Evolutionary conservation across 2,329 filamentous ascomycete species (phyloP), one percentile per base, ranked within the genome.

Genomic region (Trichoderma endophyticum): DNA sequence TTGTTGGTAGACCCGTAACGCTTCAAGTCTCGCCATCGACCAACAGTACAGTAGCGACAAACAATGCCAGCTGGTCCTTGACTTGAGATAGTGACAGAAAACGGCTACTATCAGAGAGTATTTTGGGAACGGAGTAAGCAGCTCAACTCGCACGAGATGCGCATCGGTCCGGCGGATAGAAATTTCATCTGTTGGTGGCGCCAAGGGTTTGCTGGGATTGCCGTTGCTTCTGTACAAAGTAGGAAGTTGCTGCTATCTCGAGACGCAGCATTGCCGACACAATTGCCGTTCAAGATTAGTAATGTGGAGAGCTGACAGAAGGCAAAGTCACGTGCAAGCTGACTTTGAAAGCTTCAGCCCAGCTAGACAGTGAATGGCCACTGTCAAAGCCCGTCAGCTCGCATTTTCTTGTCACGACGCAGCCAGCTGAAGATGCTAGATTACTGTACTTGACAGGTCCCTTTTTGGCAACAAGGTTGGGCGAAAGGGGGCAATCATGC

Each of bases 151-250:
- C 39, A 69, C 57, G 39, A 69, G 66, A 61, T 61, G 57, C 66
- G 66, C 57, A 28, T 61, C 57, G 66, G 66, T 69, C 57, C 57
- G 66, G 56, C 36, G 66, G 66, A 69, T 69, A 36, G 54, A 61
- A 69, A 69, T 51, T 69, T 69, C 26, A 14, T 12, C 56, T 18
- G 32, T 61, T 54, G 66, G 57, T 69, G 57, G 66, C 66, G 66
- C 28, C 66, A 61, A 69, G 57, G 36, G 28, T 51, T 60, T 14
- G 43, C 24, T n/a, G 12, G 60, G 54, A 65, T 65, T 30, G 26
- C 57, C 57, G 30, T 60, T 14, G 28, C 28, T 32, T 24, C 48
- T 6, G 48, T 21, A 54, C 48, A 54, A 60, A 34, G 57, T 21
- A 30, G 14, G 24, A 51, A 26, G 26, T 6, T 24, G 56, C 34